A percentile compares a stretch with the other conserved stretches of the same genome.
phyloP scores from a whole-genome alignment of 768 basidiomycete species.

The Rhizopogon roseolus region DNA sequence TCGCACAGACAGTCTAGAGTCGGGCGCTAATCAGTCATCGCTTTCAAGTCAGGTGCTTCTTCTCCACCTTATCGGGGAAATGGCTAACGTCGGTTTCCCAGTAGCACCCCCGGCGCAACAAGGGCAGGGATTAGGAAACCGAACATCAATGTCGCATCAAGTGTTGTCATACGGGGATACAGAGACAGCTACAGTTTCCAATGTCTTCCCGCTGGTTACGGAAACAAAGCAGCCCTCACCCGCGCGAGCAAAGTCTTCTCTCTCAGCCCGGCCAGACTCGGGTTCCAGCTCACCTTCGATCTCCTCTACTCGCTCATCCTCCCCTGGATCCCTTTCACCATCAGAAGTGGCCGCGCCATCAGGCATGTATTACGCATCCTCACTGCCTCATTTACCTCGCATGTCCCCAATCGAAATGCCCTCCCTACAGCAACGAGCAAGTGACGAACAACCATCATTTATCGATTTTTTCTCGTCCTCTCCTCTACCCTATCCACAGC shows the following conservation, averaged over 20 bases:
- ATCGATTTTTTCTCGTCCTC: conserved; percentile 39
- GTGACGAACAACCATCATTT: conserved; percentile 39
- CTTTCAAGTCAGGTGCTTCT: conserved; percentile 18
- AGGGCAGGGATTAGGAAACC: conserved; percentile 1
- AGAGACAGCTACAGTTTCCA: conserved; percentile 20
- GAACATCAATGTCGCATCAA: conserved; percentile 6
- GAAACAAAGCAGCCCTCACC: conserved; percentile 13
- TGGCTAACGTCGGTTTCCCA: neutral
- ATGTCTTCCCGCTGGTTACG: conserved; percentile 4
- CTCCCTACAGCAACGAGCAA: conserved; percentile 13
- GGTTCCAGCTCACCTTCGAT: conserved; percentile 2
- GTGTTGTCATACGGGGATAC: conserved; percentile 11
- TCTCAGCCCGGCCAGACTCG: neutral
- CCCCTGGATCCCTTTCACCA: conserved; percentile 24
- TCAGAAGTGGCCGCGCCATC: conserved; percentile 27
- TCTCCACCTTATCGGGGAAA: neutral
- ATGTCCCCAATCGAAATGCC: conserved; percentile 14
- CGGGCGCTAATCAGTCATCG: conserved; percentile 8
- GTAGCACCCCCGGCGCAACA: conserved; percentile 16
- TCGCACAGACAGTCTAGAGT: conserved; percentile 10
- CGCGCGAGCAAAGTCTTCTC: conserved; percentile 9
- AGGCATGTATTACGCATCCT: conserved; percentile 33
- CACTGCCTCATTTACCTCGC: conserved; percentile 22
- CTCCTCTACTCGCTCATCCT: conserved; percentile 18
- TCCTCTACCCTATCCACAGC: neutral